Conservation (phyloP, 768 basidiomycete genomes). For the Suillus plorans region DNA sequence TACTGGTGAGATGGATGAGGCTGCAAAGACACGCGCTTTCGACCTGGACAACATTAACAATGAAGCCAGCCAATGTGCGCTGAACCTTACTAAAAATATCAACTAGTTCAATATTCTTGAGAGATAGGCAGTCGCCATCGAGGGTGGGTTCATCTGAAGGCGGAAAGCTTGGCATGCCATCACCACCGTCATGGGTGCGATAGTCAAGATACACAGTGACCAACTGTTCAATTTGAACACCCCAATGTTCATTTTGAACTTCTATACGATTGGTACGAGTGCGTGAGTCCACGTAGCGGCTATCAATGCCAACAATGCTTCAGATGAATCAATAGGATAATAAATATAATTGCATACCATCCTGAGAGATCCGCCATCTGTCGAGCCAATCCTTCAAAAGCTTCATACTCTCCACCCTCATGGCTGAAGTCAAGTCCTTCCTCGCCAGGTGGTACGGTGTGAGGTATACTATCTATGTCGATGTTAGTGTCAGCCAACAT, state of each 20-base stretch:
- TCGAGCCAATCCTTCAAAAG: neutral
- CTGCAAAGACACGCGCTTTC: no score
- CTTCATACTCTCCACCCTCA: constrained; percentile 1
- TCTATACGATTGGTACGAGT: constrained; percentile 15
- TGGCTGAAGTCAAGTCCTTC: constrained; percentile 9
- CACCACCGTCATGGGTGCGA: neutral
- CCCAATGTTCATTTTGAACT: constrained; percentile 20
- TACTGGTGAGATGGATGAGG: neutral
- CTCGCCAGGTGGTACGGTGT: neutral
- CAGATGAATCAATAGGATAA: no score
- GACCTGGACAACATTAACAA: no score
- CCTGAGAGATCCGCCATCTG: neutral
- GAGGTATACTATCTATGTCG: no score
- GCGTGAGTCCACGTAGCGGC: neutral
- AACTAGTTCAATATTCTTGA: neutral
- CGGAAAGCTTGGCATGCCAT: constrained; percentile 2
- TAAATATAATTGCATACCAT: neutral
- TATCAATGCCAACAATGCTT: no score
- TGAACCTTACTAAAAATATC: neutral
- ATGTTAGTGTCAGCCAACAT: no score
- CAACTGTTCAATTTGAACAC: constrained; percentile 11
- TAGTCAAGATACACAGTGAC: constrained; percentile 7
- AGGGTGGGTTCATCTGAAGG: no score
- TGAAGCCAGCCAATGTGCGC: no score
- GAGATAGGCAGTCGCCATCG: no score